Evolutionary conservation across 441 rosid genomes (phyloP).

Genomic region (Gossypium schwendimanii): DNA sequence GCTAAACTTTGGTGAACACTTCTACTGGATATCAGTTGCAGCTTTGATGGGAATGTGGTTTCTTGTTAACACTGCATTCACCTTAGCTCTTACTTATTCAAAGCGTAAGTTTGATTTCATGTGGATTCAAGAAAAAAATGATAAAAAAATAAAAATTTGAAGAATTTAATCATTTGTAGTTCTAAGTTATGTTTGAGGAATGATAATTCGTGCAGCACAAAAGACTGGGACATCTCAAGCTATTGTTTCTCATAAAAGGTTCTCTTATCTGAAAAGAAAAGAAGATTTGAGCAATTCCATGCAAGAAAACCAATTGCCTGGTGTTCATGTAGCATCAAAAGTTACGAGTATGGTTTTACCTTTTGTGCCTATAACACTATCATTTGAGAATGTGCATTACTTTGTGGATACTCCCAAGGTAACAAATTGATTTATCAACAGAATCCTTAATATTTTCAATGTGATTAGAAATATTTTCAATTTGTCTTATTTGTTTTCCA

Average conservation of each 20-base stretch:
- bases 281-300: background rate
- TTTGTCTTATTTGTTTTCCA: background rate
- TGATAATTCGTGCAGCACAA: background rate
- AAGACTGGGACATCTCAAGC: conserved; percentile 20
- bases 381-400: conserved; percentile 26
- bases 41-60: conserved; percentile 34
- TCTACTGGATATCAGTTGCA: conserved; percentile 32
- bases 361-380: conserved; percentile 22
- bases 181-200: background rate
- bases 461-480: background rate
- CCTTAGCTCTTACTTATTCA: conserved; percentile 24
- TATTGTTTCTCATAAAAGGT: conserved; percentile 17
- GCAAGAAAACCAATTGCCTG: background rate
- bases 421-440: background rate
- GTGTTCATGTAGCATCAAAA: background rate
- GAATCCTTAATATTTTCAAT: background rate
- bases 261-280: conserved; percentile 2
- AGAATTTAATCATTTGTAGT: background rate
- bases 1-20: conserved; percentile 23
- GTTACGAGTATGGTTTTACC: conserved; percentile 19
- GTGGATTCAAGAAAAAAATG: background rate
- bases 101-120: conserved; percentile 22
- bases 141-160: background rate
- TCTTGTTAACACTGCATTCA: conserved; percentile 27
- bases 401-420: conserved; percentile 29